Percentiles rank a stretch among this genome's conserved stretches.
Conservation (phyloP, 2,329 filamentous ascomycete genomes). For the Colletotrichum tamarilloi region DNA sequence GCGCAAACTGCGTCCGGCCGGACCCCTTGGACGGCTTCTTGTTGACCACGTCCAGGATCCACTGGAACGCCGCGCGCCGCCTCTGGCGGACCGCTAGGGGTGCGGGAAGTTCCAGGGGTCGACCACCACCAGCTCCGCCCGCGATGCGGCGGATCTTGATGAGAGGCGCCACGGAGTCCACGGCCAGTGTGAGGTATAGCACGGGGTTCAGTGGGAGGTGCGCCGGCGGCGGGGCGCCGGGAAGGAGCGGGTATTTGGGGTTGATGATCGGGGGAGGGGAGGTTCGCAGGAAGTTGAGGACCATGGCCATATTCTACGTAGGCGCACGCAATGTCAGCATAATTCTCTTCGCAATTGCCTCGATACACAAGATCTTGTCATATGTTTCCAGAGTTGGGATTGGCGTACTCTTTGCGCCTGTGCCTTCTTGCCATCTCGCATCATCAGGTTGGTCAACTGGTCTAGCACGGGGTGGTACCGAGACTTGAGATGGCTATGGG, state of each 20-base stretch:
- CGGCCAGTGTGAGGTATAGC: constrained; percentile 87
- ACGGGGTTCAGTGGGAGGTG: constrained; percentile 91
- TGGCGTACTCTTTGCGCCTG: constrained; percentile 84
- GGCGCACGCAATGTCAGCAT: constrained; percentile 19
- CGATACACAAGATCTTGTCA: background rate
- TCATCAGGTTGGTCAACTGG: constrained; percentile 90
- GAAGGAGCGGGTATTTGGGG: constrained; percentile 76
- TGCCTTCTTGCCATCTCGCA: constrained; percentile 91
- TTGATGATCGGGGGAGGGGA: constrained; percentile 82
- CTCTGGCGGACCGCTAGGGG: constrained; percentile 82
- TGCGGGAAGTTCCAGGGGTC: constrained; percentile 82
- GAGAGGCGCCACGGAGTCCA: constrained; percentile 93
- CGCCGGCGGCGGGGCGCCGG: constrained; percentile 78
- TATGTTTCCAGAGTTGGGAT: background rate
- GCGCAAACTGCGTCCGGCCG: constrained; percentile 78
- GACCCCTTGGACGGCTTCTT: constrained; percentile 81
- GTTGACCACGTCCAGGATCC: constrained; percentile 88
- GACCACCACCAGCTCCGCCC: constrained; percentile 87
- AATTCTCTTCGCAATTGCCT: background rate
- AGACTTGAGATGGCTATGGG: constrained; percentile 74
- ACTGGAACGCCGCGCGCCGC: constrained; percentile 81
- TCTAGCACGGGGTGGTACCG: constrained; percentile 87
- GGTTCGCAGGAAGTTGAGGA: constrained; percentile 87
- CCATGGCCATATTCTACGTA: constrained; percentile 81
- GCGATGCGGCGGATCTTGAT: constrained; percentile 81